phyloP scores from a whole-genome alignment of 1,284 basidiomycete genomes.

The Salmacisia buchloeana region DNA sequence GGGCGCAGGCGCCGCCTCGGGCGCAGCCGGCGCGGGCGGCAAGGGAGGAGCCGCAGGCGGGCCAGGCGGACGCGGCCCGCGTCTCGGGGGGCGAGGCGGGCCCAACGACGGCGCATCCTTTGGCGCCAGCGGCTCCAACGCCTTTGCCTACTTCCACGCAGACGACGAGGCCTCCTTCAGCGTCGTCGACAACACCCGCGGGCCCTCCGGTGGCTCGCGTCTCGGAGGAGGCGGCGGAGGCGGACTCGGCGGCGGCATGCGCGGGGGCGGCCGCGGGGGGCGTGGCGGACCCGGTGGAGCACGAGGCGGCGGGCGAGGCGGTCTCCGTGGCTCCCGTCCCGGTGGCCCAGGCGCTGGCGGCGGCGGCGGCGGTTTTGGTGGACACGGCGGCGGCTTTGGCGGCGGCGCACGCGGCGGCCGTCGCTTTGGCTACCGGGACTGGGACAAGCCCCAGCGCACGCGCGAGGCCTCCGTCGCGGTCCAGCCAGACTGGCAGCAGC shows the following conservation, averaged over 20 bases:
- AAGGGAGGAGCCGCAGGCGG: constrained; percentile 11
- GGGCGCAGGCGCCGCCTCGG: constrained; percentile 20
- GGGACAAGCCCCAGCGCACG: constrained; percentile 68
- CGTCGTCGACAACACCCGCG: constrained; percentile 75
- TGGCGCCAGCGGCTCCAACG: constrained; percentile 55
- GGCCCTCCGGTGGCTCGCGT: constrained; percentile 30
- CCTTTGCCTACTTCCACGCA: constrained; percentile 97
- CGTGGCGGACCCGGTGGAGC: constrained; percentile 32
- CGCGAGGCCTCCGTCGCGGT: constrained; percentile 93
- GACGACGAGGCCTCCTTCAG: constrained; percentile 98
- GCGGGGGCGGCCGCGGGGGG: constrained; percentile 32
- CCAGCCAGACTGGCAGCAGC: constrained; percentile 81
- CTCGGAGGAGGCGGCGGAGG: constrained; percentile 34
- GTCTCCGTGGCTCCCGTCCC: constrained; percentile 28
- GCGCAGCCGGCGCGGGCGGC: not conserved
- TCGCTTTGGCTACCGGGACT: constrained; percentile 2
- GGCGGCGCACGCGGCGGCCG: constrained; percentile 21
- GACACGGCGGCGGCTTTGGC: constrained; percentile 52
- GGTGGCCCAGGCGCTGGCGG: not conserved
- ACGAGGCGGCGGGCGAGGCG: constrained; percentile 16
- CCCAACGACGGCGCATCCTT: constrained; percentile 57
- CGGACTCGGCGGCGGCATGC: constrained; percentile 27
- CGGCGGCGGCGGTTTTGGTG: not conserved
- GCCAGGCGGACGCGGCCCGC: not conserved
- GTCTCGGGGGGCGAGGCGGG: constrained; percentile 52